Evolutionary conservation across 371 early-diverging fungal species (phyloP), one percentile per base, ranked within the genome.

Genomic region (Chytridiales sp.): DNA sequence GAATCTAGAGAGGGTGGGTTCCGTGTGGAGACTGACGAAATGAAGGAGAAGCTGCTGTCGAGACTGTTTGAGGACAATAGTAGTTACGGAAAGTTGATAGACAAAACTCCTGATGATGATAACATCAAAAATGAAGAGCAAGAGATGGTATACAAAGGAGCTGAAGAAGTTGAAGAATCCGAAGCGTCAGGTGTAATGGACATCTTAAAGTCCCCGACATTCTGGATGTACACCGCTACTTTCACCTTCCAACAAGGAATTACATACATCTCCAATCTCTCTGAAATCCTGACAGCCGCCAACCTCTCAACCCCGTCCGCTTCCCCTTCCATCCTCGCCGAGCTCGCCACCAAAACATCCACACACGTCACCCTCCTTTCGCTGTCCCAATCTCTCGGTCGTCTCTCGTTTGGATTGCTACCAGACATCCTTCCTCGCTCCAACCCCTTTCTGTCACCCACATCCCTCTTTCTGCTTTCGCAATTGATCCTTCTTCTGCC

Each of bases 281-380:
- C 32, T 4, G 30, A 64, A 26, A 64, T 72, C 42, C 24, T 72
- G 26, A 8, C 32, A n/a, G 44, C 66, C 3, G 19, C 31, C 9
- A n/a, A 54, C n/a, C 30, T 50, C 4, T 41, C n/a, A 32, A 44
- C 39, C 0, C 5, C 31, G 22, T 21, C 22, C 9, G 26, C 4
- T 9, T 5, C 50, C 11, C 6, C 13, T 40, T 24, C 42, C 32
- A 24, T 8, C 27, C 19, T 21, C 15, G 41, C 22, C 26, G 27
- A 31, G 6, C 43, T 48, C 24, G 41, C 47, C 24, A 17, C 9
- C 17, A 47, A n/a, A 38, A 54, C 60, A 4, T 31, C 63, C 3
- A 17, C 40, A 13, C 72, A 71, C 30, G 30, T 71, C 26, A 71
- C 72, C 5, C 11, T 64, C 40, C 39, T 63, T 29, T 71, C 72